These are phyloP conservation scores for Aspergillus sp. DNA, from an alignment of 2,329 filamentous ascomycete genomes.

Conservation along the genomic window DNA sequence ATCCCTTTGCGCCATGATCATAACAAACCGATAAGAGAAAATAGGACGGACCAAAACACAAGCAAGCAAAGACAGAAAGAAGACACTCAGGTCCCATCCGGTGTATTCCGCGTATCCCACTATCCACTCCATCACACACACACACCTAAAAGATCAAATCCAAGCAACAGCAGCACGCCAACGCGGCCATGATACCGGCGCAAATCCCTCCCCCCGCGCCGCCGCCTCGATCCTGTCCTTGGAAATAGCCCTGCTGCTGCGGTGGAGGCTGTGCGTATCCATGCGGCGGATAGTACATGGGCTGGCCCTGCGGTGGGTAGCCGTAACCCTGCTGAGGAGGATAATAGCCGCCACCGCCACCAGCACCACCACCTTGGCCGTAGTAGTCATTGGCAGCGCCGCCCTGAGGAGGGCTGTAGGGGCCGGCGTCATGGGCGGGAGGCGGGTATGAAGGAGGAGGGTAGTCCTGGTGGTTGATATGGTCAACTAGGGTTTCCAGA, in stretches of 20 bases:
- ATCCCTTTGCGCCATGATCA: neutral
- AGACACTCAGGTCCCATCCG: no score
- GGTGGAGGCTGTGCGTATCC: conserved; percentile 20
- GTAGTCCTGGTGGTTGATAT: conserved; percentile 16
- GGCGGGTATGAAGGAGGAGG: conserved; percentile 33
- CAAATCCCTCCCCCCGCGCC: conserved; percentile 34
- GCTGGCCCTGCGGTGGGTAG: conserved; percentile 16
- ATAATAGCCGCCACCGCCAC: conserved; percentile 13
- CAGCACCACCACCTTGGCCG: conserved; percentile 9
- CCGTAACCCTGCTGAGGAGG: conserved; percentile 25
- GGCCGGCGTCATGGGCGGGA: conserved; percentile 25
- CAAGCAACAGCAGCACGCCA: conserved; percentile 45
- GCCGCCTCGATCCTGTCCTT: conserved; percentile 23
- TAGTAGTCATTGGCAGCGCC: conserved; percentile 29
- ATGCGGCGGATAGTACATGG: conserved; percentile 23
- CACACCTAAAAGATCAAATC: conserved; percentile 35
- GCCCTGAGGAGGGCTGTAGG: conserved; percentile 19
- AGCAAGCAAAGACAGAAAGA: no score
- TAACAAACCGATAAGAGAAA: neutral
- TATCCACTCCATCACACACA: neutral
- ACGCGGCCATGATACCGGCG: conserved; percentile 39
- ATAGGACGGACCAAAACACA: no score
- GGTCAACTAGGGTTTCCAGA: neutral
- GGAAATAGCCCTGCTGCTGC: conserved; percentile 29
- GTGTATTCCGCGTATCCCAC: neutral